These are phyloP conservation scores for Yamadazyma epiphylla DNA, from an alignment of 1,139 yeast genomes.

Conservation along the genomic window DNA sequence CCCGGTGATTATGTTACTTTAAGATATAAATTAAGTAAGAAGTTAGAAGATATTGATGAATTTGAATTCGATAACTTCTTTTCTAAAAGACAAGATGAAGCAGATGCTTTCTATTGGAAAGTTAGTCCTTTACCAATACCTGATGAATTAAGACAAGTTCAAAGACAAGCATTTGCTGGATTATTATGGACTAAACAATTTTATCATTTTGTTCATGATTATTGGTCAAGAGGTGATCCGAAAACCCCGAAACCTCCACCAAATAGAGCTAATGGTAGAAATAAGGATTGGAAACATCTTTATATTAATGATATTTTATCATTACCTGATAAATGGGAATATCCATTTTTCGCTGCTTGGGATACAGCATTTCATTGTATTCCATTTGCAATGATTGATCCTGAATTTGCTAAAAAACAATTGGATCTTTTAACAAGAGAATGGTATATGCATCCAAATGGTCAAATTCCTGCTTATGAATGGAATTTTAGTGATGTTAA, in stretches of 20 bases:
- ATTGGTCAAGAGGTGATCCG: slow-evolving; percentile 91
- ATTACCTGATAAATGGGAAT: slow-evolving; percentile 96
- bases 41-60: slow-evolving; percentile 62
- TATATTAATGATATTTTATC: slow-evolving; percentile 87
- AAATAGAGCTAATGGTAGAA: slow-evolving; percentile 79
- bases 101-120: slow-evolving; percentile 92
- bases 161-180: slow-evolving; percentile 94
- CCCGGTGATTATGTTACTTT: slow-evolving; percentile 88
- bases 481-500: slow-evolving; percentile 96
- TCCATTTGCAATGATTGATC: slow-evolving; percentile 93
- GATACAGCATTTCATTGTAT: slow-evolving; percentile 96
- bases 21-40: slow-evolving; percentile 65
- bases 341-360: slow-evolving; percentile 97
- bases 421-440: slow-evolving; percentile 84
- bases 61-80: slow-evolving; percentile 72
- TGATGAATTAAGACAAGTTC: slow-evolving; percentile 78
- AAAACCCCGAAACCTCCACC: slow-evolving; percentile 71
- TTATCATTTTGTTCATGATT: slow-evolving; percentile 81
- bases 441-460: slow-evolving; percentile 99
- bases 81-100: slow-evolving; percentile 78
- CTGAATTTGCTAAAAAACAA: slow-evolving; percentile 89
- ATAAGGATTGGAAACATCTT: slow-evolving; percentile 85
- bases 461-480: slow-evolving; percentile 97
- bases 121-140: slow-evolving; percentile 83
- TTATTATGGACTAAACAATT: slow-evolving; percentile 93